phyloP scores from a whole-genome alignment of 148 eudicot genomes.

The Nepenthes mirabilis region DNA sequence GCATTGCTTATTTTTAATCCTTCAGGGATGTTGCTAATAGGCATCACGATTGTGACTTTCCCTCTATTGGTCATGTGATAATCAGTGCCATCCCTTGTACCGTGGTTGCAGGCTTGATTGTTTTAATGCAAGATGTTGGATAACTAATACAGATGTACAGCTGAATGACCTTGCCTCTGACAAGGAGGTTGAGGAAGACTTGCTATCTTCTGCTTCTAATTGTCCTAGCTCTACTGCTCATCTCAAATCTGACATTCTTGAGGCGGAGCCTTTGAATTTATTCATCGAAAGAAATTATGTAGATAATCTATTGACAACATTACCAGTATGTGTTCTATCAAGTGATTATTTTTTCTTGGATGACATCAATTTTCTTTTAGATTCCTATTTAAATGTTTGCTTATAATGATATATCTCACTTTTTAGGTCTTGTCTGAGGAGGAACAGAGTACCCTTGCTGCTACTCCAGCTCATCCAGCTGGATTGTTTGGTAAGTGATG shows the following conservation, averaged over 20 bases:
- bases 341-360: background rate
- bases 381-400: constrained; percentile 6
- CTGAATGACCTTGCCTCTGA: constrained; percentile 25
- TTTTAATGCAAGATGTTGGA: constrained; percentile 50
- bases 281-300: constrained; percentile 41
- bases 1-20: too few species aligned
- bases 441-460: constrained; percentile 32
- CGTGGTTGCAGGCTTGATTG: constrained; percentile 35
- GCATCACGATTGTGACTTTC: too few species aligned
- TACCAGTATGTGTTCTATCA: constrained; percentile 44
- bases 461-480: constrained; percentile 79
- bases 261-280: constrained; percentile 43
- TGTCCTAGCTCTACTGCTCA: constrained; percentile 34
- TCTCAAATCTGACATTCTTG: constrained; percentile 44
- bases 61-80: too few species aligned
- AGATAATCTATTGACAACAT: constrained; percentile 56
- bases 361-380: background rate
- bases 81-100: too few species aligned
- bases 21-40: too few species aligned
- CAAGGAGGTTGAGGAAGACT: constrained; percentile 41
- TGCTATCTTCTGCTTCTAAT: constrained; percentile 30
- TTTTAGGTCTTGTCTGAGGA: constrained; percentile 56
- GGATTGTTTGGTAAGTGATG: constrained; percentile 12
- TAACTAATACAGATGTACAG: constrained; percentile 39
- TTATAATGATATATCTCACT: background rate